A percentile compares a stretch with the other conserved stretches of the same genome.
These are phyloP conservation scores for Colletotrichum sidae DNA, from an alignment of 2,329 filamentous ascomycete species.

Conservation along the genomic window DNA sequence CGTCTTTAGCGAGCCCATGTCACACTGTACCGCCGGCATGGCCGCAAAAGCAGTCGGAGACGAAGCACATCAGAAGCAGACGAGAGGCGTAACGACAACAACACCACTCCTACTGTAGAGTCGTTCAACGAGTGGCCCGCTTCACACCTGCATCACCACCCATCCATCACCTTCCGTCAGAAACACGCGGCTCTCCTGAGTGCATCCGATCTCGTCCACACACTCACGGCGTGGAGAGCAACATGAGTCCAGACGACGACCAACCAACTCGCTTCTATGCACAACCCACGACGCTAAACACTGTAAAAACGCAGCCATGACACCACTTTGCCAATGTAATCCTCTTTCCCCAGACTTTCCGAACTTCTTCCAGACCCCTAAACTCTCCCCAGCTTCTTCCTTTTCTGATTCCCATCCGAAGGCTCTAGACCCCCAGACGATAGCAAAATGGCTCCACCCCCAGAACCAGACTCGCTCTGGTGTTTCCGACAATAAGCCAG, in stretches of 20 bases:
- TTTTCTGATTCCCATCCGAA: neutral
- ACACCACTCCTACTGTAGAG: too few relatives aligned
- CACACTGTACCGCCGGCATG: too few relatives aligned
- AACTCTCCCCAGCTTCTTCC: neutral
- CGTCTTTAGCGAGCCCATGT: too few relatives aligned
- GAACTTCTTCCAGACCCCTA: slow-evolving; percentile 5
- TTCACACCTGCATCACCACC: neutral
- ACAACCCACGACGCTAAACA: slow-evolving; percentile 17
- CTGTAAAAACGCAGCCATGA: slow-evolving; percentile 24
- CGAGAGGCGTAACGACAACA: too few relatives aligned
- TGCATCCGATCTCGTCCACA: neutral
- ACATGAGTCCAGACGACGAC: neutral
- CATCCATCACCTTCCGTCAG: neutral
- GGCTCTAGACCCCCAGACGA: slow-evolving; percentile 21
- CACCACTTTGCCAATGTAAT: slow-evolving; percentile 22
- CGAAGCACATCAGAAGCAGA: too few relatives aligned
- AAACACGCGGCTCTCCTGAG: neutral
- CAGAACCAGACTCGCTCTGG: neutral
- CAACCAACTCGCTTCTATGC: slow-evolving; percentile 23
- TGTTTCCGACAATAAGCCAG: slow-evolving; percentile 4
- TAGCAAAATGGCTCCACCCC: slow-evolving; percentile 7
- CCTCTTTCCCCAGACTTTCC: slow-evolving; percentile 24
- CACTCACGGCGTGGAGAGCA: neutral
- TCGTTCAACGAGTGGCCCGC: too few relatives aligned
- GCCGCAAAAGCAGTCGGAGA: too few relatives aligned